Percentiles rank a stretch among this genome's conserved stretches.
Conservation (phyloP, 2,329 filamentous ascomycete species). For the Capronia coronata region DNA sequence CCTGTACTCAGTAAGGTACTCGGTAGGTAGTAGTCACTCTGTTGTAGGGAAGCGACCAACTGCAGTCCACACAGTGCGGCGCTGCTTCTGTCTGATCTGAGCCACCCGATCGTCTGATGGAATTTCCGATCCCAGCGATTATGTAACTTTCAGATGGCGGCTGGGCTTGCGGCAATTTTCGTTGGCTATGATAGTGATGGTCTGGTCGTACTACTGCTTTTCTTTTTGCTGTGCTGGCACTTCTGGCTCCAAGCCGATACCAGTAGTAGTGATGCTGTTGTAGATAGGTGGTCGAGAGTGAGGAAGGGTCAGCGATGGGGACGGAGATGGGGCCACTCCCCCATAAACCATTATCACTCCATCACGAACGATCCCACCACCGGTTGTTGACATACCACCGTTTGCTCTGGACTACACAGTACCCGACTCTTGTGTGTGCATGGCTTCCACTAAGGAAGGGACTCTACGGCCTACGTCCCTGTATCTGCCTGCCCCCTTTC, state of each 20-base stretch:
- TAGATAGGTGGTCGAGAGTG: background rate
- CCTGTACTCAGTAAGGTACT: background rate
- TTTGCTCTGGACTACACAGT: background rate
- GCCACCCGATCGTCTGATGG: slow-evolving; percentile 3
- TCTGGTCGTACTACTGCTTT: background rate
- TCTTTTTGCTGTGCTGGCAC: background rate
- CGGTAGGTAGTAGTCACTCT: background rate
- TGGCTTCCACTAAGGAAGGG: background rate
- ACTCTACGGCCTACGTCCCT: background rate
- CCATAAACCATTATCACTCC: background rate
- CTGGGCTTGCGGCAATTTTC: slow-evolving; percentile 9
- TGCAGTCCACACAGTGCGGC: no score
- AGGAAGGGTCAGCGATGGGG: background rate
- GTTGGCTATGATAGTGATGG: background rate
- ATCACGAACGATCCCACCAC: background rate
- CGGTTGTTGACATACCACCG: background rate
- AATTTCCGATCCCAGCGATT: slow-evolving; percentile 1
- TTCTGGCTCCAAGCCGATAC: slow-evolving; percentile 6
- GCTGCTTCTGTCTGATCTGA: background rate
- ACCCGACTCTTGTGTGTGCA: background rate
- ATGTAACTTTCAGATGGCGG: slow-evolving; percentile 3
- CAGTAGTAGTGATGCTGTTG: background rate
- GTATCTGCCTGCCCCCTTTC: background rate
- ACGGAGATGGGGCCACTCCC: background rate
- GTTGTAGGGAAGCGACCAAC: no score